Base-by-base conservation (phyloP, 495 filamentous ascomycete genomes). In the Echria macrotheca region DNA sequence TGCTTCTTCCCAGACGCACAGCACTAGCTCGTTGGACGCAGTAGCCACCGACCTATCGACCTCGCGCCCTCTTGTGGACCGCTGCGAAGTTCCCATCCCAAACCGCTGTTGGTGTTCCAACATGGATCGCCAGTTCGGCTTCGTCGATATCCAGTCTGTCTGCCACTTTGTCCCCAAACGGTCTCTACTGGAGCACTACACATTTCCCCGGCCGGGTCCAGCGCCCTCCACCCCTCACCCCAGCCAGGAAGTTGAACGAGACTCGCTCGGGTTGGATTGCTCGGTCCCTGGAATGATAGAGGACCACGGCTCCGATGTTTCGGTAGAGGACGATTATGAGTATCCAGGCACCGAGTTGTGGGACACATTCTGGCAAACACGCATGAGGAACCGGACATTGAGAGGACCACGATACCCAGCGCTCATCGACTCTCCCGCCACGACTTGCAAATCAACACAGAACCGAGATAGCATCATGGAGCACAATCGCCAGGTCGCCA, bases 221-320 rank as follows among this genome's bases (percentile, higher is more conserved):
- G 26, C 38, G 17, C 19, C 15, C 19, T 51, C 49, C 22, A 18
- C 22, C 8, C 36, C 29, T 36, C 50, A 21, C 15, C 19, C 19
- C 14, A 39, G 49, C 8, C 22, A 31, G 17, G 18, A 28, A 29
- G 29, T 19, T 24, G 47, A 14, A 15, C 54, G 57, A 10, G 57
- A 45, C 18, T 66, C 64, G 4, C 44, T 53, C 14, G 60, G 50
- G 2, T 61, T 60, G 25, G 53, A 58, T 22, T 47, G 48, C 7
- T 65, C 59, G 0, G 49, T 57, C 1, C 58, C 62, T 10, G 55
- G 50, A 2, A 58, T 60, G 62, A 41, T 65, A 2, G 56, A 64
- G 33, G 64, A 65, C 45, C 52, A 54, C 6, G 62, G 54, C 8
- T 64, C 60, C 2, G 62, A 64, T 41, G 14, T 58, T n/a, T 60